Evolutionary conservation across 495 filamentous ascomycete genomes (phyloP).

Genomic region (Talaromyces liani): DNA sequence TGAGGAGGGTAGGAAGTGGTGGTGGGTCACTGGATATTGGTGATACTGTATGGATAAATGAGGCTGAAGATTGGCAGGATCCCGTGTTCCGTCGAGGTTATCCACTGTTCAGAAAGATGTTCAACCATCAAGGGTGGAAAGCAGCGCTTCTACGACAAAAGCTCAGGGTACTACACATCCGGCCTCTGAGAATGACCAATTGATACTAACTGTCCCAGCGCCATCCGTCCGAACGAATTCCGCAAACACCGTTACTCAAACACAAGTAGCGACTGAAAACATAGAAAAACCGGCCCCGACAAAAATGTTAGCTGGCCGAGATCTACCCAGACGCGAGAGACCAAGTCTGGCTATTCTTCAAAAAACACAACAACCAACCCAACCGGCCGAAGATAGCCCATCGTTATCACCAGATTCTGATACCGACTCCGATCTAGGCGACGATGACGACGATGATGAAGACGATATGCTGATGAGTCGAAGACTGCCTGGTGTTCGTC

Average conservation of each 20-base stretch:
- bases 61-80: constrained; percentile 26
- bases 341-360: constrained; percentile 15
- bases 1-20: constrained; percentile 50
- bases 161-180: background rate
- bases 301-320: constrained; percentile 22
- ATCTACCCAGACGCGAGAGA: constrained; percentile 25
- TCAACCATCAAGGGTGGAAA: constrained; percentile 30
- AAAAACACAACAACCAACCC: constrained; percentile 18
- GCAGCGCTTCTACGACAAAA: background rate
- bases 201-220: background rate
- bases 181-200: background rate
- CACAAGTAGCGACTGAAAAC: constrained; percentile 10
- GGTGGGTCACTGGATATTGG: constrained; percentile 29
- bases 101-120: constrained; percentile 56
- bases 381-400: constrained; percentile 25
- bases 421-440: constrained; percentile 39
- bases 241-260: constrained; percentile 44
- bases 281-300: constrained; percentile 32
- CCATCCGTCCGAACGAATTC: constrained; percentile 44
- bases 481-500: constrained; percentile 22
- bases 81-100: constrained; percentile 51
- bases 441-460: constrained; percentile 37
- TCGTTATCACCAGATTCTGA: constrained; percentile 25
- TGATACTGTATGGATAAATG: background rate
- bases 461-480: constrained; percentile 17